Percentiles rank a stretch among this genome's conserved stretches.
Evolutionary conservation across 2,329 filamentous ascomycete genomes (phyloP).

Genomic region (Gremmenia infestans): DNA sequence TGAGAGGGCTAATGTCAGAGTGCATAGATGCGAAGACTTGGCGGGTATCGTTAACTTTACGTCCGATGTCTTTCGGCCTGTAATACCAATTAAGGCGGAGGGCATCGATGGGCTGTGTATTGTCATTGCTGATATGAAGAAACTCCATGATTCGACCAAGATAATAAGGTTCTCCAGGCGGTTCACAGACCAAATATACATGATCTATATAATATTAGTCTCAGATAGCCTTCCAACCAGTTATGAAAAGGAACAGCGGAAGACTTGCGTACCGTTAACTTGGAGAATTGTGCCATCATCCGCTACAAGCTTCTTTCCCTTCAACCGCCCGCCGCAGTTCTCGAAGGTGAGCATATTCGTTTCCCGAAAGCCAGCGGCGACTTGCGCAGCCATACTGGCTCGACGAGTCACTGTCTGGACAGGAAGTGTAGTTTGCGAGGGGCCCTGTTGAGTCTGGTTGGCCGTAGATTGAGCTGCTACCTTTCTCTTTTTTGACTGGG

Average conservation of each 20-base stretch:
- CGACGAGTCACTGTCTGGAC: constrained; percentile 14
- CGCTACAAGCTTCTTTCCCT: constrained; percentile 73
- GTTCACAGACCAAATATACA: constrained; percentile 95
- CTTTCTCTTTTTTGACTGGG: constrained; percentile 77
- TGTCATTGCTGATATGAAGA: constrained; percentile 73
- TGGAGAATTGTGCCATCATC: constrained; percentile 84
- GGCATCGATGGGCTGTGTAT: constrained; percentile 70
- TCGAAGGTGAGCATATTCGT: constrained; percentile 90
- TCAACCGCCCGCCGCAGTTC: constrained; percentile 60
- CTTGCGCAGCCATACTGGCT: constrained; percentile 16
- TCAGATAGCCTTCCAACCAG: not conserved
- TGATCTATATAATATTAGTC: constrained; percentile 51
- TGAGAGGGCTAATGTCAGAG: constrained; percentile 89
- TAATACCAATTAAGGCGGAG: constrained; percentile 98
- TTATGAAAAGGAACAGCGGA: not conserved
- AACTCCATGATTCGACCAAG: constrained; percentile 98
- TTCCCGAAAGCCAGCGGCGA: constrained; percentile 39
- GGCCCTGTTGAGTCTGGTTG: constrained; percentile 8
- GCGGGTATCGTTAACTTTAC: constrained; percentile 85
- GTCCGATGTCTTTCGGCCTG: constrained; percentile 89
- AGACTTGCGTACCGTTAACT: constrained; percentile 70
- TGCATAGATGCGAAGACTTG: constrained; percentile 97
- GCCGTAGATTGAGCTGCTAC: constrained; percentile 41
- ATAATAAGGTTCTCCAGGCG: constrained; percentile 96
- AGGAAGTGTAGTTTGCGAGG: constrained; percentile 7